A percentile compares a stretch with the other conserved stretches of the same genome.
Conservation (phyloP, 2,329 filamentous ascomycete genomes). For the Microsporum audouinii region DNA sequence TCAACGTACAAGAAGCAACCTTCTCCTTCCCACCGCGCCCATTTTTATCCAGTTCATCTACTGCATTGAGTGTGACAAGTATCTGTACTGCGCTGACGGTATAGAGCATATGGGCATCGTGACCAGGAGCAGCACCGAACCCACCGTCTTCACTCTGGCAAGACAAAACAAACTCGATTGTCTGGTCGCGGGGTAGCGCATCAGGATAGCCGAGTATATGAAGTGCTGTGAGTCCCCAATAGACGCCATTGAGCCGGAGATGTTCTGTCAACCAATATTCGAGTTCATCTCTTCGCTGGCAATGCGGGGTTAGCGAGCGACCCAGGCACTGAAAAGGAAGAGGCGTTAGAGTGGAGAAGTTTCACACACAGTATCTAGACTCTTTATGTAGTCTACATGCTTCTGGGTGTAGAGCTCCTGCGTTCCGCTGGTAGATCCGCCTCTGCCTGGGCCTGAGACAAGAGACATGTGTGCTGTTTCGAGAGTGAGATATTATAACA, state of each 20-base stretch:
- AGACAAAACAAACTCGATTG: conserved; percentile 89
- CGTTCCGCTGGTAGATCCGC: conserved; percentile 30
- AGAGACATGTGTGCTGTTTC: conserved; percentile 41
- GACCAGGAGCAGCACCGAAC: conserved; percentile 84
- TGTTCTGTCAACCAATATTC: conserved; percentile 98
- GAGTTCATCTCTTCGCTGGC: conserved; percentile 74
- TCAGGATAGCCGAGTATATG: conserved; percentile 73
- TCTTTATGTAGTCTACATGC: conserved; percentile 89
- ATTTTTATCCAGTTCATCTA: conserved; percentile 66
- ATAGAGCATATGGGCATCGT: conserved; percentile 93
- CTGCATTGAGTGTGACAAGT: conserved; percentile 70
- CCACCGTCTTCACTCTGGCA: conserved; percentile 82
- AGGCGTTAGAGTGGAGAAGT: conserved; percentile 7
- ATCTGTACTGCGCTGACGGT: conserved; percentile 94
- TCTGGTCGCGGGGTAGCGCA: conserved; percentile 65
- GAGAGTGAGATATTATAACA: background rate
- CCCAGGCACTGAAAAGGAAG: conserved; percentile 12
- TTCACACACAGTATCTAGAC: conserved; percentile 63
- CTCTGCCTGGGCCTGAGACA: conserved; percentile 49
- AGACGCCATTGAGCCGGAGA: conserved; percentile 84
- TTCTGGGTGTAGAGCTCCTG: conserved; percentile 46
- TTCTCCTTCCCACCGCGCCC: conserved; percentile 56
- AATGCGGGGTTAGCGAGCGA: background rate
- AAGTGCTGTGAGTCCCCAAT: conserved; percentile 87
- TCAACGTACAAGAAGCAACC: conserved; percentile 63